A percentile compares a stretch with the other conserved stretches of the same genome.
These are phyloP conservation scores for Russula olivacea DNA, from an alignment of 768 basidiomycete species.

Conservation along the genomic window DNA sequence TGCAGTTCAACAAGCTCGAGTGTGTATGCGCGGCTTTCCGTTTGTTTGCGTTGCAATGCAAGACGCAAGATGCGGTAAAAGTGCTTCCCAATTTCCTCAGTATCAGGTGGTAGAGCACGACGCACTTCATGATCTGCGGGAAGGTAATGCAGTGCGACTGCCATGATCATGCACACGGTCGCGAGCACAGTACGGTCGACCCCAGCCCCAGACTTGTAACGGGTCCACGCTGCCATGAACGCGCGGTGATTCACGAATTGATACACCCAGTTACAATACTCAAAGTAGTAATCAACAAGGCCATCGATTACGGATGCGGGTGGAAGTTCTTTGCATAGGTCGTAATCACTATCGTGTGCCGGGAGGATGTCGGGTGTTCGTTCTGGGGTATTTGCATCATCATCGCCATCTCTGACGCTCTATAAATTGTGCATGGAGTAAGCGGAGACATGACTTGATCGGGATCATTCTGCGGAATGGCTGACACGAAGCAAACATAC, in stretches of 20 bases:
- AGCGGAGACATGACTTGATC: neutral
- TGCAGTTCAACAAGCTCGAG: conserved; percentile 66
- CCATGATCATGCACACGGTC: conserved; percentile 70
- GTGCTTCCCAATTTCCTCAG: conserved; percentile 55
- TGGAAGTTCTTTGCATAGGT: conserved; percentile 63
- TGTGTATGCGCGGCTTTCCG: conserved; percentile 46
- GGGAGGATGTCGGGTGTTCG: conserved; percentile 39
- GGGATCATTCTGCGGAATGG: conserved; percentile 8
- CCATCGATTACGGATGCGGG: conserved; percentile 62
- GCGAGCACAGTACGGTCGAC: conserved; percentile 66
- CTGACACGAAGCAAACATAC: conserved; percentile 35
- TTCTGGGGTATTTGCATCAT: conserved; percentile 10
- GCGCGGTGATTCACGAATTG: conserved; percentile 63
- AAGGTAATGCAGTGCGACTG: conserved; percentile 66
- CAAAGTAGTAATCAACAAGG: conserved; percentile 72
- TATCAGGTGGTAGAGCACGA: conserved; percentile 40
- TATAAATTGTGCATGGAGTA: conserved; percentile 16
- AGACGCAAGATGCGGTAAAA: conserved; percentile 66
- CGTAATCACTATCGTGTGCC: conserved; percentile 60
- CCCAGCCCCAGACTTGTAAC: conserved; percentile 61
- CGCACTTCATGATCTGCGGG: conserved; percentile 59
- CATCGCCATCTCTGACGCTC: conserved; percentile 31
- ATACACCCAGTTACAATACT: conserved; percentile 86
- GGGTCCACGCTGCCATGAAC: conserved; percentile 62
- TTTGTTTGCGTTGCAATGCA: conserved; percentile 55